Evolutionary conservation across 805 yeast genomes (phyloP).

Genomic region (Wickerhamiella nectarea): DNA sequence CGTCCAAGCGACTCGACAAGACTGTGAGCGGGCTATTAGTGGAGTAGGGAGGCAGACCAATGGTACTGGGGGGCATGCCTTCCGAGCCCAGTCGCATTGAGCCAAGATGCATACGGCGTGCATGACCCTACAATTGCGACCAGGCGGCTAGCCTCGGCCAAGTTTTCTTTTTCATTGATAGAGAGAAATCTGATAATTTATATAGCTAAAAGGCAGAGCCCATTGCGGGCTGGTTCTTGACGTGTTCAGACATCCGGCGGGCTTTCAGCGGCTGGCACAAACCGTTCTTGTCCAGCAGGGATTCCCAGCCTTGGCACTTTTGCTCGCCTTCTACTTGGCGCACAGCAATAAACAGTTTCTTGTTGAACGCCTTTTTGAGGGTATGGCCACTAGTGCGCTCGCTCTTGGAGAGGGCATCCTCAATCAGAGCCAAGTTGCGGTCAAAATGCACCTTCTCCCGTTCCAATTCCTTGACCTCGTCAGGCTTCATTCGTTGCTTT

Average conservation of each 20-base stretch:
- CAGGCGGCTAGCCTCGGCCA: no score
- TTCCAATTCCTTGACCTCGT: slow-evolving; percentile 16
- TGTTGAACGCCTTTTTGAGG: slow-evolving; percentile 20
- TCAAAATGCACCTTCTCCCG: slow-evolving; percentile 14
- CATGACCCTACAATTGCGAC: no score
- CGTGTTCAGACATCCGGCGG: slow-evolving; percentile 9
- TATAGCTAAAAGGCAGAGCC: slow-evolving; percentile 2
- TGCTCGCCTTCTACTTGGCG: slow-evolving; percentile 13
- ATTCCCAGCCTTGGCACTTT: slow-evolving; percentile 15
- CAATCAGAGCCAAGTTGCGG: slow-evolving; percentile 16
- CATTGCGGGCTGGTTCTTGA: slow-evolving; percentile 3
- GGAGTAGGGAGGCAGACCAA: neutral
- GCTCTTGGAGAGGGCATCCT: slow-evolving; percentile 18
- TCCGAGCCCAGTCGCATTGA: no score
- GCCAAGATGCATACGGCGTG: no score
- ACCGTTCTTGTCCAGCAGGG: slow-evolving; percentile 14
- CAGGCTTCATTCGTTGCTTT: slow-evolving; percentile 16
- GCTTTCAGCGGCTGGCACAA: slow-evolving; percentile 11
- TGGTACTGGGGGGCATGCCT: no score
- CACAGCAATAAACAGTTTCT: slow-evolving; percentile 19
- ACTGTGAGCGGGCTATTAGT: neutral
- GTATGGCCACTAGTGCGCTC: slow-evolving; percentile 22
- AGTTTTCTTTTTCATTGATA: no score
- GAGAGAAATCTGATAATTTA: neutral
- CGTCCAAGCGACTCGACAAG: slow-evolving; percentile 21